Evolutionary conservation across 2,329 filamentous ascomycete species (phyloP), one percentile per base, ranked within the genome.

Genomic region (Fusarium sp.): DNA sequence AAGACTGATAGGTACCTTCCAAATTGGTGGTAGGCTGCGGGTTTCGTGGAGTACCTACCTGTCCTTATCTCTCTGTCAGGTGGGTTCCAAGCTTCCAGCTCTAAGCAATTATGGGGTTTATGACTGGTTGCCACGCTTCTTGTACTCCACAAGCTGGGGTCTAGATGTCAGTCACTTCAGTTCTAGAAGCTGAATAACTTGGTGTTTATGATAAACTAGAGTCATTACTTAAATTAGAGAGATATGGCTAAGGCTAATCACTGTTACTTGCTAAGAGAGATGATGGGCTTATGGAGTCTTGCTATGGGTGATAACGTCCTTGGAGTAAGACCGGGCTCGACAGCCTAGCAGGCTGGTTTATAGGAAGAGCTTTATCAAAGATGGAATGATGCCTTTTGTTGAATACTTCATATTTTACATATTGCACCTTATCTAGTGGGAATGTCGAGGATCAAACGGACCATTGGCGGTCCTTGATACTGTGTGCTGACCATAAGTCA

Each of bases 11-110:
- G 64, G 49, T 70, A 74, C 73, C 73, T 75, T 72, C 73, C 71
- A 66, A 19, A 66, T 75, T 63, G 58, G 71, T 75, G 64, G 70
- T 73, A 74, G 70, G 49, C 61, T 52, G 65, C 62, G 66, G 69
- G 52, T 30, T 39, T 48, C 39, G 25, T 23, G 55, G 60, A 69
- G 65, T 53, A 63, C 23, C 53, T 39, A 64, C 58, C 58, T 68
- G 63, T 55, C 62, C 65, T 65, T 58, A 65, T 53, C 64, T 49
- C 31, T 26, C 19, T 26, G 31, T 26, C 34, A 51, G 19, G 45
- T 48, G 44, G 45, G 10, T 49, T 49, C 28, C 23, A 31, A 49
- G 48, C 48, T 37, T 51, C 18, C 34, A 49, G 39, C 55, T 56
- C 34, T 45, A 44, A 64, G 42, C 19, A 63, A 69, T 58, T 58